Evolutionary conservation across 129 eudicot species (phyloP), one percentile per base, ranked within the genome.

Genomic region (Arctium minus): DNA sequence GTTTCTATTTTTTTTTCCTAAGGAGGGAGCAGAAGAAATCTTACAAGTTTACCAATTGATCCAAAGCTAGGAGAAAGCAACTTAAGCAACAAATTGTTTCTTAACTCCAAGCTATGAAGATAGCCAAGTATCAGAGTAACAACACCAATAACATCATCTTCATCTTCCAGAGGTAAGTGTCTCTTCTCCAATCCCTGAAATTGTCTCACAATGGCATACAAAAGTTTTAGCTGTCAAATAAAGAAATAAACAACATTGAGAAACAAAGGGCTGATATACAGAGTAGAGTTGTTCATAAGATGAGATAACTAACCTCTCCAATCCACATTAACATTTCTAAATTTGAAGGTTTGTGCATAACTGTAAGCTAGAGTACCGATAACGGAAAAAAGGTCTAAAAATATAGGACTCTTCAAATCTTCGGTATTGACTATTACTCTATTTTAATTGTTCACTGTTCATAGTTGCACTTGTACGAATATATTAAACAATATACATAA

Each of bases 241-340:
- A 46, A 46, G 31, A 80, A 60, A 72, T 65, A 42, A 6, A 37
- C 6, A n/a, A 30, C 67, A n/a, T 4, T 35, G 68, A 27, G 65
- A 77, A 62, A 56, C 31, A 1, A 35, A 75, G 44, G 15, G 7
- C 50, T 3, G 31, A 8, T 72, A 8, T 39, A 46, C 7, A 3
- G 1, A 37, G 77, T 53, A 67, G 71, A 30, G 5, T 39, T n/a
- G 68, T 60, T 60, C 65, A 60, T 8, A 17, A 7, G 10, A 33
- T 12, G 37, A 75, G 81, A 77, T 76, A 56, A 82, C 89, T 74
- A 82, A 93, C 99, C 98, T 96, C 96, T 84, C 88, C 92, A 7
- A 93, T 91, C 98, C 98, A 93, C 78, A 96, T 85, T 76, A 96
- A 87, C 79, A 93, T 90, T 86, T 96, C 99, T 89, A 96, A 88